These are phyloP conservation scores for Neofusicoccum ribis DNA, from an alignment of 2,329 filamentous ascomycete species.

Conservation along the genomic window DNA sequence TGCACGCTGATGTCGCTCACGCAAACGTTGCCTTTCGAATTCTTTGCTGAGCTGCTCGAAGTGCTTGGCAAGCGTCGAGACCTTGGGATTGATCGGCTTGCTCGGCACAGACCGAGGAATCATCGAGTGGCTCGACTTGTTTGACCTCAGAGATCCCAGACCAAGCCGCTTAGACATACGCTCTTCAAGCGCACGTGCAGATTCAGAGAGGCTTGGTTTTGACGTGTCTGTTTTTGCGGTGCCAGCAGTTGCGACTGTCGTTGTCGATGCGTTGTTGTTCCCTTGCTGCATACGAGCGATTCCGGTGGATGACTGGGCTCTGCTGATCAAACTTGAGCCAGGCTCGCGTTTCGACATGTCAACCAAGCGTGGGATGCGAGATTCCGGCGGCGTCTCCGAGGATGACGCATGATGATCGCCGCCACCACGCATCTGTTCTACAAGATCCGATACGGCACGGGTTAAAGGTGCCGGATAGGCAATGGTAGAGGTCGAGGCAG, in stretches of 20 bases:
- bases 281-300: constrained; percentile 13
- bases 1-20: constrained; percentile 78
- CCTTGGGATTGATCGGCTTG: constrained; percentile 72
- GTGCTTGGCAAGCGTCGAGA: constrained; percentile 89
- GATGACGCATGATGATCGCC: not conserved
- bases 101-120: constrained; percentile 82
- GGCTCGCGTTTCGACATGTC: constrained; percentile 36
- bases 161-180: constrained; percentile 74
- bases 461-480: constrained; percentile 4
- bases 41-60: constrained; percentile 96
- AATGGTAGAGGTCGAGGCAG: not conserved
- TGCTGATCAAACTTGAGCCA: constrained; percentile 26
- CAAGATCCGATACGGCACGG: constrained; percentile 14
- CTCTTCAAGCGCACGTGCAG: constrained; percentile 60
- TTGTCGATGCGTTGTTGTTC: constrained; percentile 21
- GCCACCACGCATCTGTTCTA: constrained; percentile 11
- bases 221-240: constrained; percentile 26
- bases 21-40: constrained; percentile 90
- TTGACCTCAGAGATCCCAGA: constrained; percentile 63
- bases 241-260: constrained; percentile 23
- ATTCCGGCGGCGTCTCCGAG: constrained; percentile 26
- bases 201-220: constrained; percentile 35
- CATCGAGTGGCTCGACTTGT: constrained; percentile 62
- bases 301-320: constrained; percentile 35
- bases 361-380: constrained; percentile 41